phyloP scores from a whole-genome alignment of 495 filamentous ascomycete genomes.

The Neurospora terricola region DNA sequence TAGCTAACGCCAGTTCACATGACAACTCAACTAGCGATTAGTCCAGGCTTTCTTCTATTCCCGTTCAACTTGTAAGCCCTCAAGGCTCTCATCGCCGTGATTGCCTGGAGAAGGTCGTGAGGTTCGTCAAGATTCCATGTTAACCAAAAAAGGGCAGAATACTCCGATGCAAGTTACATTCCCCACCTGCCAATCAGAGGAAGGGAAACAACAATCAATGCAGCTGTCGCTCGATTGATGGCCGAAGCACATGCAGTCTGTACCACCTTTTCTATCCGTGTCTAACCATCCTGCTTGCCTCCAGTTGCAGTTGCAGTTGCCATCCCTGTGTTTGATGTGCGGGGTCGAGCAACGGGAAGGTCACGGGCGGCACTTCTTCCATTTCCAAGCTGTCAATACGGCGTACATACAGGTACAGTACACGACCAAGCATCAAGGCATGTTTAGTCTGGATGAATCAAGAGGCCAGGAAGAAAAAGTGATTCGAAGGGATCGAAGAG shows the following conservation, averaged over 20 bases:
- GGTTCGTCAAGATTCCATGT: background rate
- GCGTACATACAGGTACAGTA: background rate
- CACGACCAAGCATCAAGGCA: background rate
- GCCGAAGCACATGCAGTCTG: background rate
- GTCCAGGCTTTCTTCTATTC: background rate
- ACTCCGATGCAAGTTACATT: background rate
- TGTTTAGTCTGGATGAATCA: background rate
- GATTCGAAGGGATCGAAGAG: background rate
- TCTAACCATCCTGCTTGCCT: background rate
- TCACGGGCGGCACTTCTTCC: background rate
- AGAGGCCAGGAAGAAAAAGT: background rate
- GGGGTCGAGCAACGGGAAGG: background rate
- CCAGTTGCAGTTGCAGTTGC: background rate
- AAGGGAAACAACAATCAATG: background rate
- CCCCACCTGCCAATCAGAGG: background rate
- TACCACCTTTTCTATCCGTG: background rate
- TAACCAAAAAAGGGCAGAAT: background rate
- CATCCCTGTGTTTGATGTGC: background rate
- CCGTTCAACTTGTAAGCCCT: background rate
- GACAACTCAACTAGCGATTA: background rate
- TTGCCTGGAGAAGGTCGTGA: background rate
- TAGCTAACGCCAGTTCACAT: background rate
- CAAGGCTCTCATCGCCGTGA: background rate
- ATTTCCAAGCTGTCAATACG: background rate
- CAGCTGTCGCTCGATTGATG: background rate